These are phyloP conservation scores for Mucor velutinosus DNA, from an alignment of 371 early-diverging fungal species.

Conservation along the genomic window DNA sequence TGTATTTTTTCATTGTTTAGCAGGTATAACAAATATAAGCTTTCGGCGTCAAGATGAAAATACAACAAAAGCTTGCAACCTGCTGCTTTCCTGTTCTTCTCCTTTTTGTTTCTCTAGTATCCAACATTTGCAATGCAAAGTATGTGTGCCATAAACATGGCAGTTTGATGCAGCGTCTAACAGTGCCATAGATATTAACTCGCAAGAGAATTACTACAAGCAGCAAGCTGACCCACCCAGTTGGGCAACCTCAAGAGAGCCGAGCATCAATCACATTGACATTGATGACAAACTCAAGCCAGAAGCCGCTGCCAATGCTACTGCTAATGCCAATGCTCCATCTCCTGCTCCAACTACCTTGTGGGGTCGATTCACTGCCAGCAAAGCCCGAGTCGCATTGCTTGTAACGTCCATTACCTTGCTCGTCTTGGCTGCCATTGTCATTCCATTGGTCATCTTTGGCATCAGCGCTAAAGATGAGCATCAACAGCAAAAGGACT, in stretches of 20 bases:
- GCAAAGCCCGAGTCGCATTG: slow-evolving; percentile 3
- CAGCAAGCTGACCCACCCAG: neutral
- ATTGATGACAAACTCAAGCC: neutral
- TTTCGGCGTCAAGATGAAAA: slow-evolving; percentile 2
- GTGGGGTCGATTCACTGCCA: slow-evolving; percentile 3
- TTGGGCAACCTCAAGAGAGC: neutral
- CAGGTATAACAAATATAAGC: neutral
- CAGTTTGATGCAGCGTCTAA: neutral
- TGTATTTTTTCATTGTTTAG: neutral
- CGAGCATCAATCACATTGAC: neutral
- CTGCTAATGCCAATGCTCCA: neutral
- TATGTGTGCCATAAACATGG: neutral
- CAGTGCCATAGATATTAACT: neutral
- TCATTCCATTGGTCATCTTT: slow-evolving; percentile 6
- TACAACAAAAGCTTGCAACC: neutral
- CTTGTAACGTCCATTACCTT: slow-evolving; percentile 2
- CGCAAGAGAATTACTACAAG: neutral
- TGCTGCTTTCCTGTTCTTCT: neutral
- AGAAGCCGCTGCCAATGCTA: neutral
- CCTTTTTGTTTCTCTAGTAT: neutral
- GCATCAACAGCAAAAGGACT: neutral
- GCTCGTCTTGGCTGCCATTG: slow-evolving; percentile 3
- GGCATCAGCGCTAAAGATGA: slow-evolving; percentile 6
- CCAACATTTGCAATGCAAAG: neutral
- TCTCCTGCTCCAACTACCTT: neutral